A percentile compares a stretch with the other conserved stretches of the same genome.
These are phyloP conservation scores for Casuarina cunninghamiana DNA, from an alignment of 306 rosid species.

Conservation along the genomic window DNA sequence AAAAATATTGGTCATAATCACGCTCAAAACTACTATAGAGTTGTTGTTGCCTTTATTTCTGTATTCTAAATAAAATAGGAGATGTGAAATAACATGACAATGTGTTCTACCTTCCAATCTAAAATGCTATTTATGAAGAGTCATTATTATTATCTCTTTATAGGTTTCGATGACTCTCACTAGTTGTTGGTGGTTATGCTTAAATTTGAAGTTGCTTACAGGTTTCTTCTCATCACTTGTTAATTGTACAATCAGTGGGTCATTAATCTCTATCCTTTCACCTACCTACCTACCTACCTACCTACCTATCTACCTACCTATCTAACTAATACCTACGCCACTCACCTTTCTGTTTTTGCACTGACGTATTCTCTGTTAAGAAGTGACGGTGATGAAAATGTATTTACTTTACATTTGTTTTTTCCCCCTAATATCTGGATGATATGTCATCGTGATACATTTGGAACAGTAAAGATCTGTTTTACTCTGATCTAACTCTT, in stretches of 20 bases:
- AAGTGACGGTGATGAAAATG: background rate
- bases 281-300: background rate
- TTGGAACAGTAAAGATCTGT: background rate
- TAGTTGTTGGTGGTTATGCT: background rate
- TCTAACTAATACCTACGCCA: background rate
- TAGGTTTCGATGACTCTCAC: background rate
- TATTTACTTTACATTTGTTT: background rate
- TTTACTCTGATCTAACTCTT: background rate
- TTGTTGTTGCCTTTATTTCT: background rate
- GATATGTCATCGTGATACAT: background rate
- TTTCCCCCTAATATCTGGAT: background rate
- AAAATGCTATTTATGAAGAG: background rate
- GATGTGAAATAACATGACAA: background rate
- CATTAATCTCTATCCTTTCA: background rate
- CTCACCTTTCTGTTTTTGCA: background rate
- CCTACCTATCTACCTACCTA: background rate
- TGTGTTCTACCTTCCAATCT: background rate
- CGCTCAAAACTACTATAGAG: background rate
- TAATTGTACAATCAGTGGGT: slow-evolving; percentile 9
- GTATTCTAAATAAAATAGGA: background rate
- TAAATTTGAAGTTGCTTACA: background rate
- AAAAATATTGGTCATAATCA: background rate
- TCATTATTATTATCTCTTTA: background rate
- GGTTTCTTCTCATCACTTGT: background rate
- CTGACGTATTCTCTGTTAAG: background rate